These are phyloP conservation scores for Babjeviella inositovora DNA, from an alignment of 805 yeast species.

Conservation along the genomic window DNA sequence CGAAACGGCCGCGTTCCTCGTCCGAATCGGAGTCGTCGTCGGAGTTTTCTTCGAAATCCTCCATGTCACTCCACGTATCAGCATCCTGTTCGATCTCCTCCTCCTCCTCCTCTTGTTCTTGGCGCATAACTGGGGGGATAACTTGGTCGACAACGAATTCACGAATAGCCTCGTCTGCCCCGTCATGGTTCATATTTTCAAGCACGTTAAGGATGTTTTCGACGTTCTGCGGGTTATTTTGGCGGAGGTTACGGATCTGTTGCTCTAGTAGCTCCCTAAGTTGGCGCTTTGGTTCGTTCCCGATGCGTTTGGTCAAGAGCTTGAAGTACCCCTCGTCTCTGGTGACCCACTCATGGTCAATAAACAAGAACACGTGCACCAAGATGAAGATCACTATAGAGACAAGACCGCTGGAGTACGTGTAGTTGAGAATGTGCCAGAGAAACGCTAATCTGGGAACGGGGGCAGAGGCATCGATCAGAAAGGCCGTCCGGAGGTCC, in stretches of 20 bases:
- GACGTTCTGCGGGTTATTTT: constrained; percentile 13
- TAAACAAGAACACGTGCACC: constrained; percentile 27
- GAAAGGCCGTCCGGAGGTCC: constrained; percentile 4
- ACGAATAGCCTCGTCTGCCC: constrained; percentile 8
- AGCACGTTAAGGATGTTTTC: constrained; percentile 11
- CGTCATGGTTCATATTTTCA: constrained; percentile 8
- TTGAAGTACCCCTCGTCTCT: constrained; percentile 54
- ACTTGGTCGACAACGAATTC: constrained; percentile 9
- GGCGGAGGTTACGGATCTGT: constrained; percentile 3
- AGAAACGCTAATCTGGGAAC: constrained; percentile 6
- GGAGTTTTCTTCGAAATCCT: constrained; percentile 1
- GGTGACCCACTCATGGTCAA: constrained; percentile 57
- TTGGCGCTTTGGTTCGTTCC: constrained; percentile 30
- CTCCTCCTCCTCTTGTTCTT: constrained; percentile 1
- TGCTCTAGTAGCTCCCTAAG: constrained; percentile 6
- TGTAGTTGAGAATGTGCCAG: constrained; percentile 10
- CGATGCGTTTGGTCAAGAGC: constrained; percentile 41
- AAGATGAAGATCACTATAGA: constrained; percentile 22
- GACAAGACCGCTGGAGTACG: constrained; percentile 18
- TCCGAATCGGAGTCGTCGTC: constrained; percentile 12
- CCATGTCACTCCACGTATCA: constrained; percentile 1
- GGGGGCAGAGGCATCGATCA: constrained; percentile 2
- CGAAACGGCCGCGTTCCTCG: too few relatives aligned
- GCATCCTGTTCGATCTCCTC: constrained; percentile 2
- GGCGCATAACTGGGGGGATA: constrained; percentile 3